Evolutionary conservation across 1,284 basidiomycete species (phyloP), one percentile per base, ranked within the genome.

Genomic region (Meripilus lineatus): DNA sequence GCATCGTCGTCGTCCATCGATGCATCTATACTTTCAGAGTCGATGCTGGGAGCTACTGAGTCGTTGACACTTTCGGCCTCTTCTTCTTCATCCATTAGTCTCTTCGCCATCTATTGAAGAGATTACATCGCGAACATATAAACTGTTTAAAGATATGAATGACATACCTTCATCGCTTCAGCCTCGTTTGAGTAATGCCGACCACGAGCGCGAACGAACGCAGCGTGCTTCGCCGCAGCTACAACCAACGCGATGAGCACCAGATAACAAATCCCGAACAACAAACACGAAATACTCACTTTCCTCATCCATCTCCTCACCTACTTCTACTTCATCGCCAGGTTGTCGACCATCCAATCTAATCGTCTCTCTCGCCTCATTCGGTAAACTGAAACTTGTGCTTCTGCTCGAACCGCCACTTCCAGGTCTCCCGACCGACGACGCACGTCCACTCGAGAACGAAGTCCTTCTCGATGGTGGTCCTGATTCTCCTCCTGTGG

Each of bases 111-210:
- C 85, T 89, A 59, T 53, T 40, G 15, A 39, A 42, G 15, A 28
- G 35, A 42, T 26, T 40, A 17, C 21, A 49, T 36, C 34, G 37
- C 42, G 22, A 37, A 35, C 18, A 20, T 14, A 15, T 41, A 34
- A n/a, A 46, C 15, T 47, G 21, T 18, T 25, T 24, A 40, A 40
- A 44, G 49, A 32, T 40, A 34, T 41, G 50, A 39, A 52, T 15
- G 38, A 47, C 62, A 40, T 58, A 84, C 86, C 79, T 89, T 90
- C 88, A 94, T 91, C 25, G 89, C 91, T 58, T 92, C 88, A 1
- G 89, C 91, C 64, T 94, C 91, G 45, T 93, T 92, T 3, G 89
- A 90, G 58, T 94, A 94, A 63, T 94, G 91, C 46, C 83, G 72
- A 44, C 85, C 87, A 28, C 90, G 77, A 45, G 89, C 89, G 55